A percentile compares a stretch with the other conserved stretches of the same genome.
Evolutionary conservation across 345 rosid genomes (phyloP).

Genomic region (Eutrema japonicum): DNA sequence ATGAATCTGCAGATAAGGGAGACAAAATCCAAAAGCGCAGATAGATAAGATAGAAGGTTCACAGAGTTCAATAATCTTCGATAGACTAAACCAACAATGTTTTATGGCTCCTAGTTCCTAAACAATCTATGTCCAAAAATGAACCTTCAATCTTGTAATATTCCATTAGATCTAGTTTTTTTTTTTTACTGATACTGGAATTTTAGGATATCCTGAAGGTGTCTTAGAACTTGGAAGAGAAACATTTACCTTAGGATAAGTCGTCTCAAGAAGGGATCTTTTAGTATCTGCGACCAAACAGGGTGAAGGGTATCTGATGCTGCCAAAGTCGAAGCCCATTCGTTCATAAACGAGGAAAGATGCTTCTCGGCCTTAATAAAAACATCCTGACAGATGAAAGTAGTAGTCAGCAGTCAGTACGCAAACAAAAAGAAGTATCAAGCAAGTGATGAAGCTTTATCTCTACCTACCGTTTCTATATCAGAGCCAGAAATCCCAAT

Average conservation of each 20-base stretch:
- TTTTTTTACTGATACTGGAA: background rate
- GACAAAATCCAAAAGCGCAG: constrained; percentile 11
- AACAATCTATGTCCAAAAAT: constrained; percentile 14
- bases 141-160: constrained; percentile 20
- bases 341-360: constrained; percentile 70
- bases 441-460: constrained; percentile 6
- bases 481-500: constrained; percentile 77
- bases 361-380: constrained; percentile 69
- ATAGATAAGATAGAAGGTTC: background rate
- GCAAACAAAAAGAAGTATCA: constrained; percentile 19
- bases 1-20: constrained; percentile 61
- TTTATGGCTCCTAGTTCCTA: constrained; percentile 9
- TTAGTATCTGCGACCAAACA: constrained; percentile 87
- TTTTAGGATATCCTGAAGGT: constrained; percentile 12
- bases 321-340: constrained; percentile 80
- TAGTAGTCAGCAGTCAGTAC: constrained; percentile 35
- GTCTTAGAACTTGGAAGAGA: constrained; percentile 11
- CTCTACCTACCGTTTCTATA: constrained; percentile 67
- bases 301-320: constrained; percentile 71
- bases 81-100: constrained; percentile 2
- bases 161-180: background rate
- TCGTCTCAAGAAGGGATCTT: constrained; percentile 87
- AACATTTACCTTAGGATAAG: constrained; percentile 77
- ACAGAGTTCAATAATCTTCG: background rate
- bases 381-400: constrained; percentile 52